A percentile compares a stretch with the other conserved stretches of the same genome.
Evolutionary conservation across 352 stramenopile genomes (phyloP).

Genomic region (Phytopythium mirpurense): DNA sequence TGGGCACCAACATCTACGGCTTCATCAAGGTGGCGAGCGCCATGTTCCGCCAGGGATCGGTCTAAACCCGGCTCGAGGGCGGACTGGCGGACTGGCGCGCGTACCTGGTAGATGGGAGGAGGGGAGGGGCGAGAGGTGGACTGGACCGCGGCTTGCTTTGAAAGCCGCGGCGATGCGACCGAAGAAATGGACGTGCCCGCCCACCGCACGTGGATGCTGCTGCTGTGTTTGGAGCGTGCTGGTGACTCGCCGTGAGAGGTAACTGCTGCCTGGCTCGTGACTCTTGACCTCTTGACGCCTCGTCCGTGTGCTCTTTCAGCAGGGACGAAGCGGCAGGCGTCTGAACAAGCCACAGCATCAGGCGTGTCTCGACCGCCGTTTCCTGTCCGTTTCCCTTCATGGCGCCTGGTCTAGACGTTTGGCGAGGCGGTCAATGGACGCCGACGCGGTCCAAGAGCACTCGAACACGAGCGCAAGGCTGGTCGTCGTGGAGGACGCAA

Average conservation of each 20-base stretch:
- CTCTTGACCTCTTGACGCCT: background rate
- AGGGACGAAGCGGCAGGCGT: background rate
- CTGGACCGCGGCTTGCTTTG: background rate
- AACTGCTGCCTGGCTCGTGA: background rate
- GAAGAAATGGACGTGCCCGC: background rate
- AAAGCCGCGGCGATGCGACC: background rate
- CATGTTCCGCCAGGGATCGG: conserved; percentile 96
- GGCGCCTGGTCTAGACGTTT: background rate
- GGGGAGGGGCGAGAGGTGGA: background rate
- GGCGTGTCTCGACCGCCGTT: background rate
- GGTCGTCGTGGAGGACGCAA: background rate
- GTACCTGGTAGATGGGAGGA: background rate
- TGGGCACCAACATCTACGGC: conserved; percentile 94
- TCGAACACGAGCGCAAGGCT: background rate
- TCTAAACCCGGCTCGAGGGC: conserved; percentile 55
- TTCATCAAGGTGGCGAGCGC: conserved; percentile 96
- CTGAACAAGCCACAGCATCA: background rate
- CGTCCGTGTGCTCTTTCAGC: conserved; percentile 2
- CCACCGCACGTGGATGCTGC: no score
- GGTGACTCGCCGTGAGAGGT: conserved; percentile 1
- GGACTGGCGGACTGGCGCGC: background rate
- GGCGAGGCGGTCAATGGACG: background rate
- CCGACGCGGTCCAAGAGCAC: background rate
- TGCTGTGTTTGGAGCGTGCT: background rate
- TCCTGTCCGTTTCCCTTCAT: conserved; percentile 1